Percentiles rank a stretch among this genome's conserved stretches.
These are phyloP conservation scores for Yamadazyma triangularis DNA, from an alignment of 1,139 yeast genomes.

Conservation along the genomic window DNA sequence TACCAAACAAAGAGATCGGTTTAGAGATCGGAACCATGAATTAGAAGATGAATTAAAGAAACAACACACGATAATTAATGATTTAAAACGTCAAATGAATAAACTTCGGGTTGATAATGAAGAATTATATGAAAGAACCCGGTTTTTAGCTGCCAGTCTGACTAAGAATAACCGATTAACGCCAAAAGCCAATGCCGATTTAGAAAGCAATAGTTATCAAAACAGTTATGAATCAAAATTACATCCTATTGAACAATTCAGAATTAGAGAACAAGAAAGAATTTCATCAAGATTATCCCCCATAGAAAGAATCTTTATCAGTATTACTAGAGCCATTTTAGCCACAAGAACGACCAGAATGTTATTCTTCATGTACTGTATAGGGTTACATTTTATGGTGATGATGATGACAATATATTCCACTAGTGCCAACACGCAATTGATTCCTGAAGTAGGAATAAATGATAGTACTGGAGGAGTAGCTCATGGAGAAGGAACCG, in stretches of 20 bases:
- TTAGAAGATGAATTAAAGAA: slow-evolving; percentile 77
- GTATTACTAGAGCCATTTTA: slow-evolving; percentile 67
- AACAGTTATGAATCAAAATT: slow-evolving; percentile 70
- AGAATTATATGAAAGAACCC: slow-evolving; percentile 74
- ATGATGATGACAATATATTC: slow-evolving; percentile 61
- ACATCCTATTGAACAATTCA: slow-evolving; percentile 81
- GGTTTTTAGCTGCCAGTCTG: slow-evolving; percentile 61
- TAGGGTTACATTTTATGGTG: slow-evolving; percentile 70
- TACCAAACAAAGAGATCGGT: slow-evolving; percentile 92
- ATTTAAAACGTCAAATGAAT: slow-evolving; percentile 61
- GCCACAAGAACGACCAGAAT: slow-evolving; percentile 72
- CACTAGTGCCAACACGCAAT: slow-evolving; percentile 43
- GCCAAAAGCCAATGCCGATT: slow-evolving; percentile 42
- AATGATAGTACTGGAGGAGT: slow-evolving; percentile 45
- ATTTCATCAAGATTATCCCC: slow-evolving; percentile 72
- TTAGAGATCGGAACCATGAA: slow-evolving; percentile 74
- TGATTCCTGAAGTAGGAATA: slow-evolving; percentile 48
- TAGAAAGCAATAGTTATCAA: slow-evolving; percentile 55
- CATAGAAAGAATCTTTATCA: slow-evolving; percentile 71
- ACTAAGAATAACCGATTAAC: slow-evolving; percentile 17
- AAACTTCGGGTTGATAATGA: slow-evolving; percentile 68
- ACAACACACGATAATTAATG: slow-evolving; percentile 48
- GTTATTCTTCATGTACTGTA: slow-evolving; percentile 69
- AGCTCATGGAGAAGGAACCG: too few relatives aligned
- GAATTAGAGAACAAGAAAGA: slow-evolving; percentile 73